These are phyloP conservation scores for Lophium mytilinum DNA, from an alignment of 495 filamentous ascomycete genomes.

Conservation along the genomic window DNA sequence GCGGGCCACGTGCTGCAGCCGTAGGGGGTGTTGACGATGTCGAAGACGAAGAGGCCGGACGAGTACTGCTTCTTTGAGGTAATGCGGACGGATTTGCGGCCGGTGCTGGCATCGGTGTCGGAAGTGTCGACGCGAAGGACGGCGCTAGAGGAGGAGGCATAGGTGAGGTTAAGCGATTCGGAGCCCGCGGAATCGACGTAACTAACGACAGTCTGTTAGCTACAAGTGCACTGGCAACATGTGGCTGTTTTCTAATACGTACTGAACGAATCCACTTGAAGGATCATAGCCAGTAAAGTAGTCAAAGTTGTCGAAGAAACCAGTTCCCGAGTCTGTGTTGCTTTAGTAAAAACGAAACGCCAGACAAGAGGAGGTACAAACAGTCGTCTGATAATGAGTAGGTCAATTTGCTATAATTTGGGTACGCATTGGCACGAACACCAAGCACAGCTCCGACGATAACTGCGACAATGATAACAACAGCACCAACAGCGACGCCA, in stretches of 20 bases:
- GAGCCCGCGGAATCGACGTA: conserved; percentile 28
- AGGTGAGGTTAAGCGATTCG: conserved; percentile 42
- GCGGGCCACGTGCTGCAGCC: conserved; percentile 37
- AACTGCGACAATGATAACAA: conserved; percentile 46
- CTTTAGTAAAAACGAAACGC: background rate
- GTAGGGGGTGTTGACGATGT: conserved; percentile 32
- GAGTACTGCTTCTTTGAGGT: conserved; percentile 30
- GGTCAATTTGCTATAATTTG: conserved; percentile 42
- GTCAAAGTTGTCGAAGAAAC: conserved; percentile 46
- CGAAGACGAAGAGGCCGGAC: conserved; percentile 31
- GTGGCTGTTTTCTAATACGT: background rate
- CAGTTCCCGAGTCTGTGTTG: conserved; percentile 35
- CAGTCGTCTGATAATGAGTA: conserved; percentile 48
- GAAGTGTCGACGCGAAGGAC: conserved; percentile 46
- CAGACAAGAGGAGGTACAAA: conserved; percentile 9
- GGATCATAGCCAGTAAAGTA: conserved; percentile 39
- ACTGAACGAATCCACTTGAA: conserved; percentile 32
- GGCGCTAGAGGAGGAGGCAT: conserved; percentile 39
- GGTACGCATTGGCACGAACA: conserved; percentile 42
- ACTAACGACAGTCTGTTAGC: background rate
- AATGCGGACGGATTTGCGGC: conserved; percentile 32
- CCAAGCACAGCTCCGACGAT: conserved; percentile 35
- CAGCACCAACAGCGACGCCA: conserved; percentile 27
- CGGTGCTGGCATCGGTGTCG: conserved; percentile 29
- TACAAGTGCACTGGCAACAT: background rate